Evolutionary conservation across 345 rosid species (phyloP).

Genomic region (Melastoma malabathricum): DNA sequence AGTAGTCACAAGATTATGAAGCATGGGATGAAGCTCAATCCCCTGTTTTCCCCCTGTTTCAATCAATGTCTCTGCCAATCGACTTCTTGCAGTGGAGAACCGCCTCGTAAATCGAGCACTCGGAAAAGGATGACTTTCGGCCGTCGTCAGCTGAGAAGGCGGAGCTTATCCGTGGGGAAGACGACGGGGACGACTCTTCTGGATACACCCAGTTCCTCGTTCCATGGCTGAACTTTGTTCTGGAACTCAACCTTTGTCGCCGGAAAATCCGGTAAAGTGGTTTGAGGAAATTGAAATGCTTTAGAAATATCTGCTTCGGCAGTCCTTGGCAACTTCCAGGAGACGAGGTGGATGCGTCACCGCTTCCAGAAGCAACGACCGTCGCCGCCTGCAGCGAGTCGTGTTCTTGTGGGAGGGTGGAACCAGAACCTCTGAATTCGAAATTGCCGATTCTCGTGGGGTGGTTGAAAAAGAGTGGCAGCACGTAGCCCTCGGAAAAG

Average conservation of each 20-base stretch:
- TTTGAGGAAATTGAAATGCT: conserved; percentile 55
- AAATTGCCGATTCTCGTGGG: conserved; percentile 18
- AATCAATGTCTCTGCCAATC: conserved; percentile 25
- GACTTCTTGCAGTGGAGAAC: conserved; percentile 97
- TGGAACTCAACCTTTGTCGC: conserved; percentile 26
- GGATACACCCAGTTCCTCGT: conserved; percentile 38
- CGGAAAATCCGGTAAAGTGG: conserved; percentile 43
- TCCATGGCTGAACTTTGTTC: conserved; percentile 17
- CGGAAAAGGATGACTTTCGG: conserved; percentile 75
- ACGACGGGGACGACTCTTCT: conserved; percentile 19
- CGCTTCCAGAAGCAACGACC: conserved; percentile 6
- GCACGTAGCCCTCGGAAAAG: conserved; percentile 63
- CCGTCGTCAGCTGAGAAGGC: conserved; percentile 42
- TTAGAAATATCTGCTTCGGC: conserved; percentile 41
- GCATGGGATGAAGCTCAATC: no score
- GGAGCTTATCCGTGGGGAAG: conserved; percentile 55
- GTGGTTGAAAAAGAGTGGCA: conserved; percentile 35
- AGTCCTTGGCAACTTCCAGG: conserved; percentile 25
- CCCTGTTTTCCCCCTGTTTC: not conserved
- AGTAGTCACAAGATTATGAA: no score
- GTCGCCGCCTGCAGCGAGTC: conserved; percentile 17
- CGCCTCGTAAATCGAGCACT: conserved; percentile 82
- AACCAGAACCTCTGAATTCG: conserved; percentile 16
- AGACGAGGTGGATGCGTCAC: conserved; percentile 12
- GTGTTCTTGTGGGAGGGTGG: conserved; percentile 9